phyloP scores from a whole-genome alignment of 2,329 filamentous ascomycete species.

The Pseudogymnoascus verrucosus region DNA sequence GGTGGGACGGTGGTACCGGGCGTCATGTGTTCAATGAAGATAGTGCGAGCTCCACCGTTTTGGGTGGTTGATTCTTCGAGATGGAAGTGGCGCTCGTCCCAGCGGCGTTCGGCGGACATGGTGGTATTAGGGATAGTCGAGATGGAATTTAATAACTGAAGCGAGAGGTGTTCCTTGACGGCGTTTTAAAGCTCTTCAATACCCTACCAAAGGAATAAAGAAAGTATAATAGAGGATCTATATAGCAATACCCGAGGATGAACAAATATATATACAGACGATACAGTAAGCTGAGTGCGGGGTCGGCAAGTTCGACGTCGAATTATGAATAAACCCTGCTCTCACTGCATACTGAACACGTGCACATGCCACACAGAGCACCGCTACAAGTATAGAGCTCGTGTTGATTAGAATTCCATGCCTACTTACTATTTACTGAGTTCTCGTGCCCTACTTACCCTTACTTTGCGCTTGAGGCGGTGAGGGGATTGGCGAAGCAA shows the following conservation, averaged over 20 bases:
- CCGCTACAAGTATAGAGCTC: neutral
- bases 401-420: neutral
- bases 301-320: neutral
- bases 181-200: neutral
- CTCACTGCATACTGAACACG: neutral
- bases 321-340: neutral
- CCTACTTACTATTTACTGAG: neutral
- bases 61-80: conserved; percentile 16
- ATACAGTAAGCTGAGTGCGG: neutral
- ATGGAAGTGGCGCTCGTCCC: conserved; percentile 15
- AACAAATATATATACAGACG: neutral
- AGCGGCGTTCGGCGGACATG: conserved; percentile 16
- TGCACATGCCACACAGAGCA: neutral
- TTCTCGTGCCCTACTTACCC: neutral
- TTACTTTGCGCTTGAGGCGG: neutral
- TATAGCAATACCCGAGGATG: neutral
- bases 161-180: neutral
- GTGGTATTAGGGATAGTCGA: neutral
- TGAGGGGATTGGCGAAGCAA: neutral
- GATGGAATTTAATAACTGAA: neutral
- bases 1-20: conserved; percentile 17
- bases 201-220: neutral
- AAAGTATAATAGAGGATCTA: neutral
- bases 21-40: conserved; percentile 17
- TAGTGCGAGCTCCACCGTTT: conserved; percentile 15